A percentile compares a stretch with the other conserved stretches of the same genome.
phyloP scores from a whole-genome alignment of 2,329 filamentous ascomycete species.

The Pseudonectria buxi region DNA sequence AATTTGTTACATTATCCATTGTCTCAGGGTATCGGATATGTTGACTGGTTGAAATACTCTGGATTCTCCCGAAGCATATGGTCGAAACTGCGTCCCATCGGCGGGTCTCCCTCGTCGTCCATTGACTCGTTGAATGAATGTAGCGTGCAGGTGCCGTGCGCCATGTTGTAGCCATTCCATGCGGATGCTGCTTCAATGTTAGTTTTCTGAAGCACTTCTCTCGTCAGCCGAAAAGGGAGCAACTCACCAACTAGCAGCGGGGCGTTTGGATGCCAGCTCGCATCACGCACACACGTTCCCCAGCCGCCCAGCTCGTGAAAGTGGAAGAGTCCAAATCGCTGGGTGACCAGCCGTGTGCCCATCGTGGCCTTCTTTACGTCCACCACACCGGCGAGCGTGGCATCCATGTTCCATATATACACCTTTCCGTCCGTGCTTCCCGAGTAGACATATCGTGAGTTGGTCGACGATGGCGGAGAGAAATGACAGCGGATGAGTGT shows the following conservation, averaged over 20 bases:
- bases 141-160: conserved; percentile 67
- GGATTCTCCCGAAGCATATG: conserved; percentile 44
- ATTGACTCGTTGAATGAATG: conserved; percentile 69
- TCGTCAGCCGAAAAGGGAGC: neutral
- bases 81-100: conserved; percentile 51
- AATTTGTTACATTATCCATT: conserved; percentile 9
- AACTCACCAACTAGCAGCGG: conserved; percentile 64
- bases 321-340: conserved; percentile 49
- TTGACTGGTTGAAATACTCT: conserved; percentile 17
- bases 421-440: conserved; percentile 86
- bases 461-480: conserved; percentile 75
- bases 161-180: conserved; percentile 72
- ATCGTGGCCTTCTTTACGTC: conserved; percentile 68
- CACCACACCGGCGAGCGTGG: conserved; percentile 69
- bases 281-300: conserved; percentile 78
- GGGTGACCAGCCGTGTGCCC: conserved; percentile 51
- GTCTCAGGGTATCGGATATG: conserved; percentile 9
- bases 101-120: conserved; percentile 56
- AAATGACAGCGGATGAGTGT: conserved; percentile 96
- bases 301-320: conserved; percentile 52
- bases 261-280: conserved; percentile 82
- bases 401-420: conserved; percentile 90
- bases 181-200: conserved; percentile 55
- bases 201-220: conserved; percentile 2
- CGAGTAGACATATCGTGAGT: conserved; percentile 87